Base-by-base conservation (phyloP, 2,329 filamentous ascomycete species). In the Xylariales sp. region DNA sequence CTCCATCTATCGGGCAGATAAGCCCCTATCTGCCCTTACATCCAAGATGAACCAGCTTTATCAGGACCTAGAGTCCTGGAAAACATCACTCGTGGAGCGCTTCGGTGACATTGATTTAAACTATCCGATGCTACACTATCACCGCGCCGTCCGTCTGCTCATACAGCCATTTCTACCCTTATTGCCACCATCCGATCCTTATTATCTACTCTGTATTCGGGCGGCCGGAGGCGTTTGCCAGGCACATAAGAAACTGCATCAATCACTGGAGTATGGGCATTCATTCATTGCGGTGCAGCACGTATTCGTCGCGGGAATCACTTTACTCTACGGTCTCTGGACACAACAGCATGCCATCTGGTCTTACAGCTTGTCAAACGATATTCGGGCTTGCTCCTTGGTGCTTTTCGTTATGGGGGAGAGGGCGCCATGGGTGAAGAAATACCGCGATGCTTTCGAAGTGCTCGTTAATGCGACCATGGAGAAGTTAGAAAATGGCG, bases 361-460 rank as follows among this genome's bases (percentile, higher is more conserved):
- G 83, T 83, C 82, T 9, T 80, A 84, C n/a, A 77, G 78, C 5
- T 79, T 84, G 64, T 82, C 82, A 69, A 83, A 85, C 69, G 82
- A 85, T 54, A 80, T 85, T 56, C 81, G 83, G 49, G 82, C 83
- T 3, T 84, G 82, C 74, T 84, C 82, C 0, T 78, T 82, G 1
- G 82, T 84, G 1, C 76, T 85, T 1, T 84, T 84, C 58, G 82
- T 84, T 46, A 85, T 85, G 82, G 79, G 82, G 5, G 83, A 85
- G 70, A 79, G 83, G 36, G 83, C 83, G 7, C 75, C 79, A 0
- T 84, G 82, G 81, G 82, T 84, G 3, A 81, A 81, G 62, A 81
- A 81, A 68, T 84, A 84, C 74, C 79, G 83, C 5, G 82, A 84
- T 48, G 81, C 82, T 3, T 84, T 84, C 61, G 83, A 84, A 62